Percentiles rank a stretch among this genome's conserved stretches.
Evolutionary conservation across 31 red algal species (phyloP).

Genomic region (Endocladia muricata): DNA sequence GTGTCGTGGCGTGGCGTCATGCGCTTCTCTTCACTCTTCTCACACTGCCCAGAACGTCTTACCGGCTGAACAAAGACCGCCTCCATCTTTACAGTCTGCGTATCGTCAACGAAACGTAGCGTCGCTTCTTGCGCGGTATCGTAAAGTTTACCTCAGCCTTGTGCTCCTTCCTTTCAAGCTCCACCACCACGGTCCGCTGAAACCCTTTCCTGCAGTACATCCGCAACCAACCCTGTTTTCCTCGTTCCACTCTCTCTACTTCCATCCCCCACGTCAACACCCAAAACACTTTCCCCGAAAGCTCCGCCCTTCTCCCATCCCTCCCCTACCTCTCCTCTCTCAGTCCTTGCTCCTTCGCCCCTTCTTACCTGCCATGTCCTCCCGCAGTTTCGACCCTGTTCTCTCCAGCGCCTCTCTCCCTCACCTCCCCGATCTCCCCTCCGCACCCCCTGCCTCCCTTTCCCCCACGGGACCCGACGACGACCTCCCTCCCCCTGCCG

Average conservation of each 20-base stretch:
- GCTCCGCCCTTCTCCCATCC: neutral
- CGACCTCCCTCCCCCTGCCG: constrained; percentile 12
- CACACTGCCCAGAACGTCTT: too few species aligned
- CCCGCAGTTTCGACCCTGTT: neutral
- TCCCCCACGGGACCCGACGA: constrained; percentile 1
- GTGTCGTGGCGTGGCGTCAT: too few species aligned
- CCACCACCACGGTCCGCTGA: too few species aligned
- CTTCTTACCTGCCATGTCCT: neutral
- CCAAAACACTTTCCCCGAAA: neutral
- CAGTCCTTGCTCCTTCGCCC: neutral
- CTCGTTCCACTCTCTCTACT: neutral
- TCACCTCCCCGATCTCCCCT: neutral
- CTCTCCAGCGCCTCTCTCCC: neutral
- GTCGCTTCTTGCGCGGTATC: too few species aligned
- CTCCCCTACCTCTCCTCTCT: neutral
- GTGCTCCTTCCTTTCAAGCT: too few species aligned
- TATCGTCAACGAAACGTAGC: too few species aligned
- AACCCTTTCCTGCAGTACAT: too few species aligned
- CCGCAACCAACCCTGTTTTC: too few species aligned
- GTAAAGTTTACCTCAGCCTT: too few species aligned
- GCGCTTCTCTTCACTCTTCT: too few species aligned
- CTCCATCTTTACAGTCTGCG: too few species aligned
- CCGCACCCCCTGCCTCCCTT: neutral
- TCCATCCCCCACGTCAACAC: neutral
- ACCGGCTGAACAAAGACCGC: too few species aligned